Conservation (phyloP, 108 stramenopile genomes). For the Chaetoceros tenuissimus region DNA sequence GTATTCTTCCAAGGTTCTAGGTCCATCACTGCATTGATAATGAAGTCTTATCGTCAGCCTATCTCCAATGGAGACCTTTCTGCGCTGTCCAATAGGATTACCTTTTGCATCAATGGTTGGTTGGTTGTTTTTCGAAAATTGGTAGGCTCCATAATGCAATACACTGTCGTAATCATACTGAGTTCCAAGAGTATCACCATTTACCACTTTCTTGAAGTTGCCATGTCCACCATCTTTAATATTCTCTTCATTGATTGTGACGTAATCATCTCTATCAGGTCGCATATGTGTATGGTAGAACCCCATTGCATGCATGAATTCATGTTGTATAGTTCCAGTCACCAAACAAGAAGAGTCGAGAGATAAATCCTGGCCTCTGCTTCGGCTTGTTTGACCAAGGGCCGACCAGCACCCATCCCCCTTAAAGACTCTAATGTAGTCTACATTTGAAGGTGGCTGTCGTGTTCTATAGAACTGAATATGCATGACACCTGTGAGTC, state of each 20-base stretch:
- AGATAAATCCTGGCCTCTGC: background rate
- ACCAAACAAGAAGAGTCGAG: slow-evolving; percentile 2
- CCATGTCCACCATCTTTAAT: slow-evolving; percentile 1
- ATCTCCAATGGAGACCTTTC: too few species aligned
- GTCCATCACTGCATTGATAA: background rate
- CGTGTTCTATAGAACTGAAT: background rate
- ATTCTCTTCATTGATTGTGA: slow-evolving; percentile 10
- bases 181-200: slow-evolving; percentile 13
- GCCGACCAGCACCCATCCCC: slow-evolving; percentile 5
- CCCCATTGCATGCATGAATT: slow-evolving; percentile 19
- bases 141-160: slow-evolving; percentile 16
- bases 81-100: background rate
- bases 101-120: background rate
- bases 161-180: slow-evolving; percentile 20
- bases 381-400: background rate
- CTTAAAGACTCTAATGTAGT: background rate
- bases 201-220: slow-evolving; percentile 8
- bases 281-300: slow-evolving; percentile 16
- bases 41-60: background rate
- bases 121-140: background rate
- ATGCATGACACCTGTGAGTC: background rate
- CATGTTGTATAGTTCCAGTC: slow-evolving; percentile 11
- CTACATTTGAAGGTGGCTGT: background rate
- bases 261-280: slow-evolving; percentile 16
- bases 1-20: background rate